Evolutionary conservation across 306 rosid genomes (phyloP), one percentile per base, ranked within the genome.

Genomic region (Gleditsia sinensis): DNA sequence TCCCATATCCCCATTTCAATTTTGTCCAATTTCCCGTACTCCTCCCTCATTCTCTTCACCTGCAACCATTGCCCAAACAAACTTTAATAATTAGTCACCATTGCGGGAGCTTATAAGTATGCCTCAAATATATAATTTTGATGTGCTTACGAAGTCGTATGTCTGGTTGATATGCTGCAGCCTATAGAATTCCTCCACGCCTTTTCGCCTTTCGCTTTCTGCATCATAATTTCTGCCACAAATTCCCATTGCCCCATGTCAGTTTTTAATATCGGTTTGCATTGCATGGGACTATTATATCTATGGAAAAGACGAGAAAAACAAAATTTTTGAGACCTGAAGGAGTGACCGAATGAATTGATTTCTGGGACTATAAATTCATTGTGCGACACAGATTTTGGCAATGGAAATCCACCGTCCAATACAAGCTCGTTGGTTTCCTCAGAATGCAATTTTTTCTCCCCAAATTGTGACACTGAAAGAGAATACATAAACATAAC

Each of bases 1-100:
- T 86, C 93, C 90, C 93, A 88, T 14, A 88, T 83, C 54, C 88
- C 84, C 93, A 88, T 88, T 63, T 86, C 87, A 2, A 66, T 79
- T 48, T 63, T 72, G 25, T 88, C 48, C 88, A 88, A 25, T 80
- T 83, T 83, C 50, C 79, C 64, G 25, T 88, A 88, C 73, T 77
- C 75, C 58, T 74, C 75, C 54, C 88, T 86, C 88, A 79, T 88
- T 36, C 9, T 83, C 83, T 76, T 67, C 34, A 83, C 88, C 88
- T 85, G 20, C 48, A 61, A 21, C 21, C 23, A 36, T 19, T 48
- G 14, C 6, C 23, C 14, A 7, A 21, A 28, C 42, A 74, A 46
- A 74, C 0, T 30, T 40, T 36, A n/a, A 4, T 28, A 28, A 2
- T 28, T 28, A 28, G 4, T 28, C 4, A 4, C 4, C 2, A 4